Evolutionary conservation across 2,329 filamentous ascomycete species (phyloP).

Genomic region (Pyrenochaeta sp.): DNA sequence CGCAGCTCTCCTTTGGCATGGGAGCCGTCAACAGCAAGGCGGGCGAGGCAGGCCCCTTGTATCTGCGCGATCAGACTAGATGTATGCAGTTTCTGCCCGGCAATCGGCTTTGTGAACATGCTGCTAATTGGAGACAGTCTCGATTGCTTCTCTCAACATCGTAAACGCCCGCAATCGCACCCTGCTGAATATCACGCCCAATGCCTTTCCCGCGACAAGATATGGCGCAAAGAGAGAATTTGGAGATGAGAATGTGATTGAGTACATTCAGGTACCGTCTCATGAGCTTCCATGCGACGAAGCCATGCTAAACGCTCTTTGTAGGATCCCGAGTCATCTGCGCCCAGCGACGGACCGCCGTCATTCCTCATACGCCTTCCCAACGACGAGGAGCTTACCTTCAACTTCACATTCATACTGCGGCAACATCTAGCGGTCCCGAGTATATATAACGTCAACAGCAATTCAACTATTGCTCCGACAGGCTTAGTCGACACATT

Average conservation of each 20-base stretch:
- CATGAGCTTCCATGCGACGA: background rate
- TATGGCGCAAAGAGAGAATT: constrained; percentile 75
- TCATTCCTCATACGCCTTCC: constrained; percentile 85
- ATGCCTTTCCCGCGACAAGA: constrained; percentile 84
- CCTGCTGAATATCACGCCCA: constrained; percentile 80
- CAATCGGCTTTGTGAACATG: constrained; percentile 6
- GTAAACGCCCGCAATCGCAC: constrained; percentile 80
- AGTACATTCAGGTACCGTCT: constrained; percentile 83
- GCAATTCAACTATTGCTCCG: constrained; percentile 57
- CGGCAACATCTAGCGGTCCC: constrained; percentile 60
- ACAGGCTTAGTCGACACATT: constrained; percentile 68
- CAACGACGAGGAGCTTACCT: constrained; percentile 91
- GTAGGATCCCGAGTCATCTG: constrained; percentile 76
- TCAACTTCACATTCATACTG: constrained; percentile 91
- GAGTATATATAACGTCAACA: constrained; percentile 51
- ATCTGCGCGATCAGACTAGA: constrained; percentile 89
- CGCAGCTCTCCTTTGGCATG: constrained; percentile 64
- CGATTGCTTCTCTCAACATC: constrained; percentile 83
- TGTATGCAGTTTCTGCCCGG: constrained; percentile 64
- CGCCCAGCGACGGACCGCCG: constrained; percentile 57
- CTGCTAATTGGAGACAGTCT: constrained; percentile 67
- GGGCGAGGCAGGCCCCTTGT: constrained; percentile 79
- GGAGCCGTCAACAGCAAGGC: constrained; percentile 89
- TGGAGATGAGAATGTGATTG: constrained; percentile 78
- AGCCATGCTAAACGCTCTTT: constrained; percentile 17